These are phyloP conservation scores for Kalaharituber pfeilii DNA, from an alignment of 2,329 filamentous ascomycete genomes.

Conservation along the genomic window DNA sequence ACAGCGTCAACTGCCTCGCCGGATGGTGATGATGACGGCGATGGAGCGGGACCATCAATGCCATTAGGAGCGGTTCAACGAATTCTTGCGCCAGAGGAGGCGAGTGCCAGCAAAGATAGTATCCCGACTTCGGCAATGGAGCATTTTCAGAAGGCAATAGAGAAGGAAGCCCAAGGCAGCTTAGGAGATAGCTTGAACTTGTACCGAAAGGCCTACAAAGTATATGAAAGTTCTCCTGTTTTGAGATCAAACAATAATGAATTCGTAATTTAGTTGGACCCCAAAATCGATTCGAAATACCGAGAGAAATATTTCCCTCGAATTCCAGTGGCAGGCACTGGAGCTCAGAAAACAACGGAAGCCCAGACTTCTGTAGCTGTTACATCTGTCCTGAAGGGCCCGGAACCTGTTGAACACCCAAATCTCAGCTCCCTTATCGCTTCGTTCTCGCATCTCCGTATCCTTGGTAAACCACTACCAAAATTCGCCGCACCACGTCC, in stretches of 20 bases:
- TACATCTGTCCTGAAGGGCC: conserved; percentile 37
- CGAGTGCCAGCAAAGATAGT: conserved; percentile 7
- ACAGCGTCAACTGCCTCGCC: conserved; percentile 5
- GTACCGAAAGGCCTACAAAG: conserved; percentile 74
- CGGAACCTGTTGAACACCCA: too few relatives aligned
- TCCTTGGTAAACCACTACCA: conserved; percentile 47
- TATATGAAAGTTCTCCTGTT: too few relatives aligned
- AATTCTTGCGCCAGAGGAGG: conserved; percentile 5
- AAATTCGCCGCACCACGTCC: conserved; percentile 19
- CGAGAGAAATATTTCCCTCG: conserved; percentile 75
- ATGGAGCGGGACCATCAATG: not conserved
- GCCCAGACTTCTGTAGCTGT: conserved; percentile 27
- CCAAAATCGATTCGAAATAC: conserved; percentile 67
- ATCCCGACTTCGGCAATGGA: conserved; percentile 52
- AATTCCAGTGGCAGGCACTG: conserved; percentile 10
- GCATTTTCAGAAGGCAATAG: conserved; percentile 80
- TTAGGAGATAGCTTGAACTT: conserved; percentile 74
- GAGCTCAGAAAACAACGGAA: conserved; percentile 14
- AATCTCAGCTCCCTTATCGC: conserved; percentile 45
- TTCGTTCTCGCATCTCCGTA: conserved; percentile 53
- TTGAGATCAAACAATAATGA: too few relatives aligned
- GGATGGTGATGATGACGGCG: not conserved
- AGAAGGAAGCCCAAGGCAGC: conserved; percentile 69
- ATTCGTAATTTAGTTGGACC: too few relatives aligned
- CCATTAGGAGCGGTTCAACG: not conserved